Evolutionary conservation across 78 protist species (phyloP), one percentile per base, ranked within the genome.

Genomic region (Goniomonas avonlea): DNA sequence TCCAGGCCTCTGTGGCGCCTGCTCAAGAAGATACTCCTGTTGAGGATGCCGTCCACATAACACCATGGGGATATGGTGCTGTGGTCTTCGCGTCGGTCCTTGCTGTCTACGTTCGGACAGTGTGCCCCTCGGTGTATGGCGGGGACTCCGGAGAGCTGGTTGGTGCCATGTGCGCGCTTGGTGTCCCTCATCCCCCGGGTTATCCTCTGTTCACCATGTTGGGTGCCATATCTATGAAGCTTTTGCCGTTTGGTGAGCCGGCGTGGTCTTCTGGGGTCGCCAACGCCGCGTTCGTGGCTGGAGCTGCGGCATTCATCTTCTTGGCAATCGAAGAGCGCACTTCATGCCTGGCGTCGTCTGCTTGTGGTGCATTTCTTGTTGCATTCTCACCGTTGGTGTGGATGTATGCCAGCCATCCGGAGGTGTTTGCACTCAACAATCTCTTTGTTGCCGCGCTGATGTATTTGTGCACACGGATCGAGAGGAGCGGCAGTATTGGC

Each of bases 71-170:
- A n/a, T n/a, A n/a, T 5, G 75, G 35, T 5, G 25, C 34, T 13
- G 59, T 25, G 31, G 38, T 68, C 48, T 68, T 68, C 20, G 56
- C 23, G 5, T 23, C 23, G 34, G 23, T 68, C 27, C 56, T 68
- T 21, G 13, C 38, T 15, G 11, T 68, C 15, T 68, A 68, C 8
- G 48, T 41, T 23, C 4, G 11, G 37, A 68, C 75, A 20, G 43
- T 68, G 75, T 53, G 43, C 20, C 9, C 39, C 5, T 68, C 75
- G 5, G 75, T 68, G n/a, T 68, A 48, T 3, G 75, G 75, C 5
- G 75, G 75, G 17, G 75, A 68, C 56, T 41, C 7, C 5, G 75
- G 75, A 11, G 75, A 68, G 56, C 75, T 68, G 7, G 59, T 68
- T 7, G 75, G 75, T 5, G 38, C 59, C 56, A 53, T 53, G 1